These are phyloP conservation scores for Telopea speciosissima DNA, from an alignment of 177 flowering plant genomes.

Conservation along the genomic window DNA sequence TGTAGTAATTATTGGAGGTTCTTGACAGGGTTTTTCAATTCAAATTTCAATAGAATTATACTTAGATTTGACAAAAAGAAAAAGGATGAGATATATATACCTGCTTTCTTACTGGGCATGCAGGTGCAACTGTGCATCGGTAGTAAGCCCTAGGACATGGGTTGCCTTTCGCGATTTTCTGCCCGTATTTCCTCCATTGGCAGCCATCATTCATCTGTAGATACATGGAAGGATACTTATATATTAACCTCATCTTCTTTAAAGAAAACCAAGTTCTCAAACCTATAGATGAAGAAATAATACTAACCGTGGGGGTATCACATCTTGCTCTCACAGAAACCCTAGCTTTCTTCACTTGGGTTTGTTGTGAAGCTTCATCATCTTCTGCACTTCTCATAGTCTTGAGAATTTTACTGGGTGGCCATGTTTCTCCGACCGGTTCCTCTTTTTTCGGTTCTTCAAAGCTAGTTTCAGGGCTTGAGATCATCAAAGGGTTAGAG, in stretches of 20 bases:
- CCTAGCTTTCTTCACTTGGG: slow-evolving; percentile 67
- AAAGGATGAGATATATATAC: slow-evolving; percentile 30
- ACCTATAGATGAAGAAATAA: background rate
- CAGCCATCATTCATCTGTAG: slow-evolving; percentile 95
- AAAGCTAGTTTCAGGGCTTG: slow-evolving; percentile 31
- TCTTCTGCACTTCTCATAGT: slow-evolving; percentile 45
- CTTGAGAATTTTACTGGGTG: slow-evolving; percentile 45
- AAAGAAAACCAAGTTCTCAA: background rate
- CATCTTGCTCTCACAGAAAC: slow-evolving; percentile 95
- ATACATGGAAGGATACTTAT: background rate
- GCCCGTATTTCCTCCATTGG: slow-evolving; percentile 99
- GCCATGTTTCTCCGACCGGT: slow-evolving; percentile 39
- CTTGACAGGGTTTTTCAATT: too few relatives aligned
- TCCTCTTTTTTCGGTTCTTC: slow-evolving; percentile 46
- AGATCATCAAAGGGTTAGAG: slow-evolving; percentile 12
- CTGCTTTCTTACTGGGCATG: slow-evolving; percentile 95
- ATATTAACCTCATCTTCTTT: background rate
- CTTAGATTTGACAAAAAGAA: background rate
- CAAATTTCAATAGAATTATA: background rate
- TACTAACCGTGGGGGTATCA: slow-evolving; percentile 86
- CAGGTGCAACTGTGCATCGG: slow-evolving; percentile 88
- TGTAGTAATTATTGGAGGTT: too few relatives aligned
- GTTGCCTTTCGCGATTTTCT: slow-evolving; percentile 92
- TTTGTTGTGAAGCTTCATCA: slow-evolving; percentile 52
- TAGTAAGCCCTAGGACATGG: slow-evolving; percentile 98